Percentiles rank a stretch among this genome's conserved stretches.
Evolutionary conservation across 192 early-diverging fungal species (phyloP).

Genomic region (Coemansia sp.): DNA sequence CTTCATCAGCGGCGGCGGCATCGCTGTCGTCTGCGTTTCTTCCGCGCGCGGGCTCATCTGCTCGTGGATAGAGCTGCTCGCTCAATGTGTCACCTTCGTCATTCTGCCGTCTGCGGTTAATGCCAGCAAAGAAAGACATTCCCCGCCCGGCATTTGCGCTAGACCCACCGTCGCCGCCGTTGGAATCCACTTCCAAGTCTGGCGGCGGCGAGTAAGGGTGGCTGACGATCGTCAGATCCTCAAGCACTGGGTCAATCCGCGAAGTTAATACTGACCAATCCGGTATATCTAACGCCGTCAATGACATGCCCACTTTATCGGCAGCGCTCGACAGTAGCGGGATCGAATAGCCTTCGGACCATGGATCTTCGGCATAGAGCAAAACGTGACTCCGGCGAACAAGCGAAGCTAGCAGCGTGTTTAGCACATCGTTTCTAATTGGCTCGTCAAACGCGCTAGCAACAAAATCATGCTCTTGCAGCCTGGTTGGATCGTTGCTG

Average conservation of each 20-base stretch:
- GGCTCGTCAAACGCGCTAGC: constrained; percentile 16
- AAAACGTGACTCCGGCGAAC: constrained; percentile 38
- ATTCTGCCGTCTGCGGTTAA: constrained; percentile 16
- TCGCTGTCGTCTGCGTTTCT: constrained; percentile 14
- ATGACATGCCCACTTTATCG: constrained; percentile 9
- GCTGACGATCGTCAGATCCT: constrained; percentile 48
- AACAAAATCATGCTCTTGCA: background rate
- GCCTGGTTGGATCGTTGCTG: background rate
- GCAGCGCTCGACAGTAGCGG: constrained; percentile 19
- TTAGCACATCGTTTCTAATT: constrained; percentile 28
- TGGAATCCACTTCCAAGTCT: constrained; percentile 17
- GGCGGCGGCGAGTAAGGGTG: constrained; percentile 47
- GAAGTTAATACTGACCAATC: constrained; percentile 42
- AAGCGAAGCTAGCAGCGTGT: constrained; percentile 23
- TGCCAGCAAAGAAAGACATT: constrained; percentile 46
- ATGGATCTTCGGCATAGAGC: constrained; percentile 43
- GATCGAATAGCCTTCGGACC: constrained; percentile 47
- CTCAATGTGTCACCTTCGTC: constrained; percentile 17
- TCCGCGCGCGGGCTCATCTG: background rate
- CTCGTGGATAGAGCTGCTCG: constrained; percentile 8
- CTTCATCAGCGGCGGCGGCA: constrained; percentile 1
- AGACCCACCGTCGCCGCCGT: background rate
- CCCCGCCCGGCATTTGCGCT: constrained; percentile 7
- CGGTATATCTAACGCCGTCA: constrained; percentile 38
- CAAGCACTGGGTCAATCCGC: constrained; percentile 40